Evolutionary conservation across 1,284 basidiomycete genomes (phyloP).

Genomic region (Apiotrichum gracile): DNA sequence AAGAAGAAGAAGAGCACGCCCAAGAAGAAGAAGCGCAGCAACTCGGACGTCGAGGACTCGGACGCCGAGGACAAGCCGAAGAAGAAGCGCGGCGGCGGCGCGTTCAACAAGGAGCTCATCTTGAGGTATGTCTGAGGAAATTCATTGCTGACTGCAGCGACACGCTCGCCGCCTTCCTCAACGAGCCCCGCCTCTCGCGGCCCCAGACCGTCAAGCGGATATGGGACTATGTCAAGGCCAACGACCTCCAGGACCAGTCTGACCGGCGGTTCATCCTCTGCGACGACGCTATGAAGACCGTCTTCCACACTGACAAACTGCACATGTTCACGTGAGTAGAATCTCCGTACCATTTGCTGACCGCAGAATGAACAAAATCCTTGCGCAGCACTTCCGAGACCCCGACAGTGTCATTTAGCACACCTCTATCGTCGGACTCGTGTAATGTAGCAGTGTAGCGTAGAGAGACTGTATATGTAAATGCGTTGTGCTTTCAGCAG

Average conservation of each 20-base stretch:
- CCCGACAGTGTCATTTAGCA: constrained; percentile 31
- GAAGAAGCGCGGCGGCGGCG: constrained; percentile 32
- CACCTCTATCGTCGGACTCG: not conserved
- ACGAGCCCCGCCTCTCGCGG: constrained; percentile 42
- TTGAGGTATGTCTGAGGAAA: constrained; percentile 33
- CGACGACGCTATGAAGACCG: constrained; percentile 46
- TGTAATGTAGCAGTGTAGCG: not conserved
- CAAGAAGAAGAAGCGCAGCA: constrained; percentile 18
- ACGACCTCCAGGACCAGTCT: constrained; percentile 50
- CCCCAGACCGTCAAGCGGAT: constrained; percentile 52
- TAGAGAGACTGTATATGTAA: not conserved
- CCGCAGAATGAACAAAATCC: constrained; percentile 45
- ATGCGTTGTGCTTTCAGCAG: not conserved
- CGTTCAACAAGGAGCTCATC: constrained; percentile 46
- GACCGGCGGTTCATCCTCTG: constrained; percentile 52
- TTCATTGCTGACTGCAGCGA: constrained; percentile 21
- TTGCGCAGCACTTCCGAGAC: constrained; percentile 36
- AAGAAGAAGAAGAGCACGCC: constrained; percentile 35
- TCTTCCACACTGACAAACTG: constrained; percentile 50
- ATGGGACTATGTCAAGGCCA: constrained; percentile 53
- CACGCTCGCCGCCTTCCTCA: constrained; percentile 31
- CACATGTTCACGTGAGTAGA: constrained; percentile 48
- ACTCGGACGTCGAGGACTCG: constrained; percentile 20
- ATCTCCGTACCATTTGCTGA: not conserved
- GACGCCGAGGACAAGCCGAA: constrained; percentile 17